A percentile compares a stretch with the other conserved stretches of the same genome.
These are phyloP conservation scores for Tolypocladium endophyticum DNA, from an alignment of 2,329 filamentous ascomycete species.

Conservation along the genomic window DNA sequence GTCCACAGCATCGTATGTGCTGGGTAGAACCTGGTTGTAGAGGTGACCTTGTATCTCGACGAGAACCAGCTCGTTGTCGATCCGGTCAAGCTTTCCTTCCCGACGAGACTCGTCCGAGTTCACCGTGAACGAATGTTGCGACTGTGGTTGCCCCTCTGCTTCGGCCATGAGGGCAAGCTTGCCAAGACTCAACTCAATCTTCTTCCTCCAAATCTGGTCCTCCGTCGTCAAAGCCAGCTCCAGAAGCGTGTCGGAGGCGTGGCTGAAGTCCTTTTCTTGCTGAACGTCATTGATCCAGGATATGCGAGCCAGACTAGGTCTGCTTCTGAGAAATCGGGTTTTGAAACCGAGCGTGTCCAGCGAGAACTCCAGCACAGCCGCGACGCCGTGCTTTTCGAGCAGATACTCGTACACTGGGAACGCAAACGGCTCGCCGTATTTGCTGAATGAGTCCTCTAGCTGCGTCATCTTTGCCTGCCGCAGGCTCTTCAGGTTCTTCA, in stretches of 20 bases:
- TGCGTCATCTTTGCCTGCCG: constrained; percentile 31
- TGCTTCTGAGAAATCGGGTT: constrained; percentile 66
- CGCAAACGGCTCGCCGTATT: constrained; percentile 56
- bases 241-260: constrained; percentile 62
- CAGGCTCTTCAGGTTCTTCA: constrained; percentile 19
- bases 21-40: constrained; percentile 58
- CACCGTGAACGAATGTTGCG: constrained; percentile 24
- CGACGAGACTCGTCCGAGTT: constrained; percentile 23
- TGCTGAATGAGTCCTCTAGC: constrained; percentile 46
- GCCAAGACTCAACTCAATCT: constrained; percentile 80
- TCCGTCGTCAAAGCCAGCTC: constrained; percentile 62
- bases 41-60: constrained; percentile 72
- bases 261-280: constrained; percentile 62
- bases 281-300: constrained; percentile 92
- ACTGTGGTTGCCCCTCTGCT: constrained; percentile 19
- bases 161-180: constrained; percentile 71
- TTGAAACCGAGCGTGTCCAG: constrained; percentile 59
- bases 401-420: constrained; percentile 73
- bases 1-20: constrained; percentile 65
- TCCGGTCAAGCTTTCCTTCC: constrained; percentile 35
- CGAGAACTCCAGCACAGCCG: constrained; percentile 60
- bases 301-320: constrained; percentile 63
- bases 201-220: constrained; percentile 81
- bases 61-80: constrained; percentile 55
- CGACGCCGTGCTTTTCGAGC: constrained; percentile 55